phyloP scores from a whole-genome alignment of 2,329 filamentous ascomycete species.

The Hymenoscyphus linearis region DNA sequence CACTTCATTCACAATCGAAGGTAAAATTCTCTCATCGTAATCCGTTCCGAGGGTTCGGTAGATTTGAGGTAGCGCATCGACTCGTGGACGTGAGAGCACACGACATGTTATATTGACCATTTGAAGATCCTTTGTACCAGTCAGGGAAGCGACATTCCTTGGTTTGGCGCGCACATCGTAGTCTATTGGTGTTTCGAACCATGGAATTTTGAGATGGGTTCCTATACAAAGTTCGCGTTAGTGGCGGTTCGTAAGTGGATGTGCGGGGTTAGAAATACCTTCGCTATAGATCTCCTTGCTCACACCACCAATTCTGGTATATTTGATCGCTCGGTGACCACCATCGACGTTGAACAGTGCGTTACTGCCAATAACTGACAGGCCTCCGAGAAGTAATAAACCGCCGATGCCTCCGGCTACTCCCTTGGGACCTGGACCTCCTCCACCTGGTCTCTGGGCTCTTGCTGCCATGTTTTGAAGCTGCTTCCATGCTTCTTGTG shows the following conservation, averaged over 20 bases:
- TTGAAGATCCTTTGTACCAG: conserved; percentile 97
- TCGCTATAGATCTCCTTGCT: conserved; percentile 94
- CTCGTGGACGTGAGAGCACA: conserved; percentile 86
- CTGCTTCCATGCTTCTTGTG: conserved; percentile 60
- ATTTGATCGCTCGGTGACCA: conserved; percentile 98
- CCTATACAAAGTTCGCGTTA: conserved; percentile 43
- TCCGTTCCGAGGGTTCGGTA: conserved; percentile 93
- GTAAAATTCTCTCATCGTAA: conserved; percentile 94
- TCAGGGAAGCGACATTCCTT: conserved; percentile 92
- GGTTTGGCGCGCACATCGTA: conserved; percentile 98
- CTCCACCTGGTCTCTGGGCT: conserved; percentile 44
- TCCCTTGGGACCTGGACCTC: conserved; percentile 40
- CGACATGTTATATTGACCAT: conserved; percentile 99
- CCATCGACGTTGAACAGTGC: conserved; percentile 83
- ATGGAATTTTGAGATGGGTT: conserved; percentile 90
- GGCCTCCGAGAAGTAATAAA: conserved; percentile 49
- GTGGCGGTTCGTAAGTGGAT: not conserved
- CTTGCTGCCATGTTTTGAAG: conserved; percentile 55
- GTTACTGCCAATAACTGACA: conserved; percentile 47
- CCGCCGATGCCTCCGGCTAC: conserved; percentile 49
- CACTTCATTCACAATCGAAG: conserved; percentile 98
- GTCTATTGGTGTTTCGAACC: conserved; percentile 94
- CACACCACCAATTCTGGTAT: conserved; percentile 86
- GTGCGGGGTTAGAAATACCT: conserved; percentile 49
- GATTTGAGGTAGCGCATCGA: conserved; percentile 89